Evolutionary conservation across 495 filamentous ascomycete genomes (phyloP), one percentile per base, ranked within the genome.

Genomic region (Amphirosellinia nigrospora): DNA sequence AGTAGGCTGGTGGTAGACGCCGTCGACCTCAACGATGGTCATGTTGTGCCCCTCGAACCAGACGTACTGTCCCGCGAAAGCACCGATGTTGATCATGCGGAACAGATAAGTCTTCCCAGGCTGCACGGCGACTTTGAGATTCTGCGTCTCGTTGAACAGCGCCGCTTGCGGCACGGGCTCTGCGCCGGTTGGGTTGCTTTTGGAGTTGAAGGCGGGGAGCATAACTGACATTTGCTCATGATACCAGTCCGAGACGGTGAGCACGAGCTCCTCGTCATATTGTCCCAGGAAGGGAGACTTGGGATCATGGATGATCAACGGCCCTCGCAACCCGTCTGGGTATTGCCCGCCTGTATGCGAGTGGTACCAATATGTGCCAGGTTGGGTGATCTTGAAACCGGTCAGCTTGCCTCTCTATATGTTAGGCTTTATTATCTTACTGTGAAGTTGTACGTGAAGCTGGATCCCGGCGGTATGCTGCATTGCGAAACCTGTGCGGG

Each of bases 281-380:
- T 87, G 77, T 28, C 83, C 84, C 38, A 79, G 73, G 73, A 87
- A 92, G 4, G 91, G 91, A 16, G 82, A 79, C 0, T 86, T 71
- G 4, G 87, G 86, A 73, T 94, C 92, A 59, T 93, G 86, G 45
- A 96, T 81, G 52, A 94, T 88, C 46, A 96, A 77, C 0, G 92
- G 86, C 1, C 90, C 91, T 55, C 90, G 85, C 39, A 92, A 84
- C 36, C 93, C 93, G 76, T 96, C 93, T 1, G 92, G 90, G 63
- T 93, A 94, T 75, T 92, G 91, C 7, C 82, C 86, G 52, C 82
- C 80, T 21, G 84, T 83, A 73, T 94, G 92, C 15, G 89, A 92
- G 76, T 94, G 92, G 73, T 94, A 94, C 93, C 93, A 94, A 79
- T 93, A 94, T 0, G 91, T 92, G 36, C 92, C 92, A 13, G 87